Percentiles rank a stretch among this genome's conserved stretches.
Evolutionary conservation across 306 rosid species (phyloP).

Genomic region (Fragaria iinumae): DNA sequence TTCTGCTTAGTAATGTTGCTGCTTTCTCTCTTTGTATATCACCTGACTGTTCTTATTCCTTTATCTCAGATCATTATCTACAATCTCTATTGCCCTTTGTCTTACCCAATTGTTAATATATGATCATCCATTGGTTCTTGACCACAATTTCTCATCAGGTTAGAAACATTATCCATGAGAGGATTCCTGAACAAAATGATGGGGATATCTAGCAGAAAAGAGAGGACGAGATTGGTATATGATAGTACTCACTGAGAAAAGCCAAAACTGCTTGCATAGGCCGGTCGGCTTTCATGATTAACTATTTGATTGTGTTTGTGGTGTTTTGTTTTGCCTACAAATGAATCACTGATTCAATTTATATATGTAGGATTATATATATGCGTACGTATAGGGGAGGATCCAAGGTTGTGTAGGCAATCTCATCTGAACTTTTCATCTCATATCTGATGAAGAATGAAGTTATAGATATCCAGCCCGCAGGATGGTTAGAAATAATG

Average conservation of each 20-base stretch:
- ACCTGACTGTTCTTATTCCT: constrained; percentile 22
- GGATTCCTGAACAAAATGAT: constrained; percentile 8
- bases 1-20: constrained; percentile 16
- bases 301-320: neutral
- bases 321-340: neutral
- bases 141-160: constrained; percentile 37
- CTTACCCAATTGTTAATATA: constrained; percentile 24
- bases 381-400: neutral
- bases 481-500: neutral
- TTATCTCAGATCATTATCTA: constrained; percentile 17
- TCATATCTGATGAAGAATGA: neutral
- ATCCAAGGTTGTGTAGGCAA: neutral
- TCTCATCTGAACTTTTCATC: neutral
- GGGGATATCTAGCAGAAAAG: constrained; percentile 25
- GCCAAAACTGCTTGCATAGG: constrained; percentile 16
- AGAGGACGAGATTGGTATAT: constrained; percentile 3
- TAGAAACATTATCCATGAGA: constrained; percentile 12
- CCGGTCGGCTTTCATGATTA: neutral
- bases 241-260: constrained; percentile 1
- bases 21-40: neutral
- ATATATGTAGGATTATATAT: neutral
- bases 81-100: constrained; percentile 23
- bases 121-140: constrained; percentile 34
- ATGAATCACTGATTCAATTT: neutral
- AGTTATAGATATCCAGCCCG: neutral